Percentiles rank a stretch among this genome's conserved stretches.
Conservation (phyloP, 345 rosid species). For the Eucalyptus marginata region DNA sequence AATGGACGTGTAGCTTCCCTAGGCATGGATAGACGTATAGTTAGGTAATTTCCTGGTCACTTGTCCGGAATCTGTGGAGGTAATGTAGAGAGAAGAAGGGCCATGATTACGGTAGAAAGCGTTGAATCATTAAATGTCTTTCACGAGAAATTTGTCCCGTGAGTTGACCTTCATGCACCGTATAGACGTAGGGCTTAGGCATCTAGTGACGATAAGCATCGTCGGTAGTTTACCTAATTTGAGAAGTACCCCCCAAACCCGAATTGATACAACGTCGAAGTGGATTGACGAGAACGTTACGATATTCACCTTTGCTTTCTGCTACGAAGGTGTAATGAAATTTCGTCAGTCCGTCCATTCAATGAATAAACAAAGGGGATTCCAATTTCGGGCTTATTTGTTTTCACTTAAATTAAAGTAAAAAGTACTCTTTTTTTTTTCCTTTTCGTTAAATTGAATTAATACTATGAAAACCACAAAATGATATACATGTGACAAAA, state of each 20-base stretch:
- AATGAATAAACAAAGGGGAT: not conserved
- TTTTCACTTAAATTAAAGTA: not conserved
- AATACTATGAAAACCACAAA: accelerated
- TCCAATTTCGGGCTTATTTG: not conserved
- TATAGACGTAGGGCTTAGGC: not conserved
- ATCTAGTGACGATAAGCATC: not conserved
- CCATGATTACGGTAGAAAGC: not conserved
- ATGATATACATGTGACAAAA: too few relatives aligned
- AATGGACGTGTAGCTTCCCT: not conserved
- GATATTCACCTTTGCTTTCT: not conserved
- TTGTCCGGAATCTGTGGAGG: not conserved
- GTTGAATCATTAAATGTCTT: not conserved
- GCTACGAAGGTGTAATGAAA: not conserved
- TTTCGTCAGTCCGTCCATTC: not conserved
- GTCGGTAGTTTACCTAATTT: not conserved
- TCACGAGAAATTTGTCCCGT: not conserved
- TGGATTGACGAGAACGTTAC: not conserved
- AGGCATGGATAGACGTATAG: not conserved
- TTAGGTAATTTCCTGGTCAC: not conserved
- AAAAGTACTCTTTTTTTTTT: not conserved
- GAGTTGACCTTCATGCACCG: not conserved
- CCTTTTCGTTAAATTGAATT: accelerated
- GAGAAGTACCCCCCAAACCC: not conserved
- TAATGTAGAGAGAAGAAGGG: not conserved
- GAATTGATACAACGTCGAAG: not conserved